Evolutionary conservation across 2,329 filamentous ascomycete genomes (phyloP), one percentile per base, ranked within the genome.

Genomic region (Colletotrichum caudatum): DNA sequence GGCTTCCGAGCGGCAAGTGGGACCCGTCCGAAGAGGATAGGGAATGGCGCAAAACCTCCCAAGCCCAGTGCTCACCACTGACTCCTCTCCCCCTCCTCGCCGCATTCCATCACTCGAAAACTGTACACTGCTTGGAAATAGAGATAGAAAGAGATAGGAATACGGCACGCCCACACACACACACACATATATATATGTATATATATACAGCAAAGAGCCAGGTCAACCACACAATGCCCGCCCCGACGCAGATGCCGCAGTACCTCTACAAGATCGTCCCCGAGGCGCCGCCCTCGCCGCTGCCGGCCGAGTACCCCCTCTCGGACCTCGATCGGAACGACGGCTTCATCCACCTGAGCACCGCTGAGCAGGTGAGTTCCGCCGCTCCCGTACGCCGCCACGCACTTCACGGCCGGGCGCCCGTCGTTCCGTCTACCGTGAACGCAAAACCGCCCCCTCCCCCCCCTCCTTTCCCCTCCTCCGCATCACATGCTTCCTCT

Each of bases 191-290:
- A 39, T 16, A 41, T 16, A 23, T 29, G 12, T 20, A 18, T 16
- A 41, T 16, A 23, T 29, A n/a, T 20, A 18, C 29, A 14, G 37
- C 37, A 44, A 18, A 41, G 8, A 39, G 23, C 26, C n/a, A 6
- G 6, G 46, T 23, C 37, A 35, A 33, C 41, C 37, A 60, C 26
- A n/a, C 8, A 11, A 72, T 72, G 66, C 50, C 70, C 61, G 60
- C 56, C 9, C 76, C 72, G 61, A 79, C 74, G 59, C 81, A 76
- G 48, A 80, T 81, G 71, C 84, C 78, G 62, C 75, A 76, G 29
- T 87, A 82, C 73, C 80, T 91, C 74, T 91, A 91, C 84, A 91
- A 91, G 76, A 91, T 91, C 76, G 79, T 89, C 48, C 85, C 88
- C 37, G 74, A 79, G 29, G 82, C 85, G 33, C 88, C 89, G 39